These are phyloP conservation scores for Kandelia obovata DNA, from an alignment of 345 rosid species.

Conservation along the genomic window DNA sequence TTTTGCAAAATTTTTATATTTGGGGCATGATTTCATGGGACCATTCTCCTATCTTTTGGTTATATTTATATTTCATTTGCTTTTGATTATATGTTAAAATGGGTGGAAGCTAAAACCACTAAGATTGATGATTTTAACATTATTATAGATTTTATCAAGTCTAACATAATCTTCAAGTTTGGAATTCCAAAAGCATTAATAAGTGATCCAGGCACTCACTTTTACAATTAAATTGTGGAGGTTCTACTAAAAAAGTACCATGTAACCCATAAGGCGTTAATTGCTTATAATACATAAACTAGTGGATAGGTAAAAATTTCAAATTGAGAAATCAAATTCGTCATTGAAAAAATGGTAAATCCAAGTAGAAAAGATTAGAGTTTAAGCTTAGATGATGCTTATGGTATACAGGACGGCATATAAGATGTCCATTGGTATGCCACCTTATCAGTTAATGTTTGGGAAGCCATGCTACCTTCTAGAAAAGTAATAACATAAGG, in stretches of 20 bases:
- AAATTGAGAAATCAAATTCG: background rate
- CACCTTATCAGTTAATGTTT: slow-evolving; percentile 3
- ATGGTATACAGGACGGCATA: background rate
- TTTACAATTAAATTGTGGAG: background rate
- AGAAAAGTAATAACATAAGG: background rate
- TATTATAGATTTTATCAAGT: slow-evolving; percentile 1
- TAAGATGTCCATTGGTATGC: background rate
- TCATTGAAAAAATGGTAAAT: background rate
- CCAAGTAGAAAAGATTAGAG: slow-evolving; percentile 4
- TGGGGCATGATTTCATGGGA: background rate
- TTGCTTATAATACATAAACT: background rate
- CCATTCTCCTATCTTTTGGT: background rate
- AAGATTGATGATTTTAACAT: background rate
- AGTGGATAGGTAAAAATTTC: background rate
- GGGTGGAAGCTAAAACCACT: background rate
- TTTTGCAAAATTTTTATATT: background rate
- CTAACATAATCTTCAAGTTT: background rate
- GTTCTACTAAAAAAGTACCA: background rate
- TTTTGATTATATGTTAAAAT: slow-evolving; percentile 1
- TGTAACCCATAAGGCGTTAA: background rate
- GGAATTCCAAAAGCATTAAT: slow-evolving; percentile 1
- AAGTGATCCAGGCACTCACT: background rate
- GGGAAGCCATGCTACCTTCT: slow-evolving; percentile 3
- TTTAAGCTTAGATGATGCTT: slow-evolving; percentile 7
- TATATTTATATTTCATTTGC: background rate